Evolutionary conservation across 441 rosid species (phyloP).

Genomic region (Euphorbia schlechtendalii): DNA sequence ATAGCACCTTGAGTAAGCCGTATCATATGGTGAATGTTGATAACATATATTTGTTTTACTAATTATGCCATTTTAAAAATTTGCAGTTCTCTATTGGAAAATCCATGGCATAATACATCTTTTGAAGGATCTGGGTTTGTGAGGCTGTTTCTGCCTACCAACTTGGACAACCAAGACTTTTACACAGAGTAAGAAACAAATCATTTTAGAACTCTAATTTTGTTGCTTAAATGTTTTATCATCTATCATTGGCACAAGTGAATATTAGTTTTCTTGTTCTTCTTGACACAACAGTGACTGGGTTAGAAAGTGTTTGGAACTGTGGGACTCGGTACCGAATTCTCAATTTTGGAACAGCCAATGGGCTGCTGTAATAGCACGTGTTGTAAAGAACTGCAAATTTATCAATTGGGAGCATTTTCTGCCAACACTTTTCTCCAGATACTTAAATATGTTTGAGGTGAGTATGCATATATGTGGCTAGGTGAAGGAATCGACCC

Average conservation of each 20-base stretch:
- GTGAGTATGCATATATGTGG: conserved; percentile 34
- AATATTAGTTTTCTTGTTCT: conserved; percentile 11
- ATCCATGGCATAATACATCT: conserved; percentile 97
- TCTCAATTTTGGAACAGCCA: conserved; percentile 99
- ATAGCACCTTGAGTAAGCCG: not conserved
- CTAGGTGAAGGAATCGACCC: not conserved
- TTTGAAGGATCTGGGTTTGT: conserved; percentile 98
- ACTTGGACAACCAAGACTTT: conserved; percentile 77
- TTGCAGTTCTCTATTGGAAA: conserved; percentile 81
- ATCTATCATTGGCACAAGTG: conserved; percentile 11
- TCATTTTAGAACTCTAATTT: conserved; percentile 19
- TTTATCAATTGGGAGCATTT: conserved; percentile 79
- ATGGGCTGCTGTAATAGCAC: conserved; percentile 88
- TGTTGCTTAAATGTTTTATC: conserved; percentile 18
- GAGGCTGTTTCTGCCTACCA: conserved; percentile 94
- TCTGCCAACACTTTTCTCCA: conserved; percentile 69
- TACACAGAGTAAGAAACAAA: conserved; percentile 65
- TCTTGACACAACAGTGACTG: conserved; percentile 60
- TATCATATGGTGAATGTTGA: conserved; percentile 4
- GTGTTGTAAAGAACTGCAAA: conserved; percentile 76
- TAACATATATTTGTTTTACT: not conserved
- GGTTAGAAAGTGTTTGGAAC: conserved; percentile 57
- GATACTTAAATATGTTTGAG: conserved; percentile 97
- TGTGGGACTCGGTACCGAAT: conserved; percentile 95
- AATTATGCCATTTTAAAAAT: conserved; percentile 14